Base-by-base conservation (phyloP, 1,139 yeast genomes). In the Kurtzmaniella quercitrusa region DNA sequence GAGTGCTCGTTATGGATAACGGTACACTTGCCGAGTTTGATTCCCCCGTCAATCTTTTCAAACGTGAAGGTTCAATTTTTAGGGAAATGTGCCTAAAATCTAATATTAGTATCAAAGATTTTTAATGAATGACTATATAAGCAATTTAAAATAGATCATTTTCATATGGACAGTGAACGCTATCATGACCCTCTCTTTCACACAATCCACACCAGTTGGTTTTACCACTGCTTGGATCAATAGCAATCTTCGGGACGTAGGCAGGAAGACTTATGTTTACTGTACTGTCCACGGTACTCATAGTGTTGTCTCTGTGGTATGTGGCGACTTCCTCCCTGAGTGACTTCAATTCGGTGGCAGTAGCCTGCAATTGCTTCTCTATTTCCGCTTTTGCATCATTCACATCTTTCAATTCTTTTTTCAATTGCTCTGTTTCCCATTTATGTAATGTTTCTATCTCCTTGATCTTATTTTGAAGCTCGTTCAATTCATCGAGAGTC, bases 201-300 rank as follows among this genome's bases (percentile, higher is more conserved):
- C 98, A 91, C 42, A 89, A 70, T 0, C 95, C 96, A 66, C 98
- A 91, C 95, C 96, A 91, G 53, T 81, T 74, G 18, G 67, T 69
- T 41, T 89, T 74, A 1, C 96, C 96, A 1, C 79, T 79, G 4
- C 91, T 74, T 1, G 93, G 85, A 57, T 88, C 96, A 2, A 68
- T 57, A 33, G 70, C 70, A 1, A 52, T 54, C 3, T 63, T 63
- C 0, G 89, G 86, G 42, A 66, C 62, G 47, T 76, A 82, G 1
- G 82, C 68, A 15, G 85, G 84, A 40, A 80, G 60, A 5, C 71
- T 68, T 2, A 71, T 73, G 42, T 54, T 58, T 19, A 34, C 38
- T n/a, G 44, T 37, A 10, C 40, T 34, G 19, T 40, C 38, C 11
- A 37, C 31, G 24, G 40, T 38, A 44, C 38, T 38, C 21, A 41